Conservation (phyloP, 257 asterid genomes). For the Rubia yunnanensis region DNA sequence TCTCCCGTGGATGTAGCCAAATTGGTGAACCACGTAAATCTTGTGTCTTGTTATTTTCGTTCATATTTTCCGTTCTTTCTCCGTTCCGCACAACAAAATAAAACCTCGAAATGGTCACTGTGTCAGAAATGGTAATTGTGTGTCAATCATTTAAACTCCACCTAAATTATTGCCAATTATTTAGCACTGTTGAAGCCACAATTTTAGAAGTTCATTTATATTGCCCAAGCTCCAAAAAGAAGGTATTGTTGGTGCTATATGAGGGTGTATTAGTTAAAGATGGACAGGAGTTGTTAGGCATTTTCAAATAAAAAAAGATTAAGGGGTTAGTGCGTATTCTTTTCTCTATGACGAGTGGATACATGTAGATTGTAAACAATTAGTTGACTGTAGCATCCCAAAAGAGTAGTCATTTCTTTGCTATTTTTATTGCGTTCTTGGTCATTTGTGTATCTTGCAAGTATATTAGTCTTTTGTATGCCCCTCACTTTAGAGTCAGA, state of each 20-base stretch:
- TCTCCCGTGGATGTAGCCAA: too few species aligned
- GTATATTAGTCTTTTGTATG: slow-evolving; percentile 11
- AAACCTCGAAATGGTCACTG: too few species aligned
- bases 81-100: too few species aligned
- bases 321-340: background rate
- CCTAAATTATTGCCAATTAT: background rate
- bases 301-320: background rate
- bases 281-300: slow-evolving; percentile 14
- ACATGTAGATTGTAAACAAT: background rate
- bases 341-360: background rate
- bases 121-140: background rate
- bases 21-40: too few species aligned
- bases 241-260: slow-evolving; percentile 7
- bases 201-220: background rate
- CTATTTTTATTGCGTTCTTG: slow-evolving; percentile 11
- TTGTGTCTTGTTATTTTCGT: too few species aligned
- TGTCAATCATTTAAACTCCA: background rate
- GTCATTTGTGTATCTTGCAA: slow-evolving; percentile 9
- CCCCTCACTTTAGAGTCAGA: slow-evolving; percentile 21
- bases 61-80: too few species aligned
- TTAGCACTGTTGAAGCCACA: background rate
- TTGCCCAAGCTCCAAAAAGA: too few species aligned
- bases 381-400: slow-evolving; percentile 14
- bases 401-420: slow-evolving; percentile 20
- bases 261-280: slow-evolving; percentile 15